Percentiles rank a stretch among this genome's conserved stretches.
Conservation (phyloP, 768 basidiomycete species). For the Hygrophorus pudorinus region DNA sequence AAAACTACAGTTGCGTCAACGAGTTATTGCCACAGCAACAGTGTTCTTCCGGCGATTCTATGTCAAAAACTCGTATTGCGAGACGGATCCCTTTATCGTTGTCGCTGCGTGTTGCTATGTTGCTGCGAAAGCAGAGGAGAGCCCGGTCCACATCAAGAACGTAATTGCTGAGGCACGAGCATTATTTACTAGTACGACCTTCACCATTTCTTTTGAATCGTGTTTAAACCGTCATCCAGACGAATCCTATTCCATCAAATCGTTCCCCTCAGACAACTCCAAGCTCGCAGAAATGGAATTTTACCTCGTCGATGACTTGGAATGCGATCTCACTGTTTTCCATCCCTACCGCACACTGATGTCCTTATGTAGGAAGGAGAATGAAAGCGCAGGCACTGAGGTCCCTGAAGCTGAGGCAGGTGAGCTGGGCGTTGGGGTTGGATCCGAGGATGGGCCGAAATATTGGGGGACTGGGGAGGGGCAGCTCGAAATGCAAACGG, state of each 20-base stretch:
- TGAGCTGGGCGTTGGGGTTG: conserved; percentile 39
- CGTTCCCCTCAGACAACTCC: conserved; percentile 81
- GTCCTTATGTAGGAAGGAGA: conserved; percentile 60
- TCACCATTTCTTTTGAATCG: neutral
- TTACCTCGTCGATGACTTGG: conserved; percentile 92
- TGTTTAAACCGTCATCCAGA: conserved; percentile 22
- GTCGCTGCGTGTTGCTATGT: conserved; percentile 92
- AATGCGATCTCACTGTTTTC: conserved; percentile 88
- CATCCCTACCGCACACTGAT: conserved; percentile 91
- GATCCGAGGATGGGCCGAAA: conserved; percentile 42
- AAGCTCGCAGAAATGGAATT: conserved; percentile 99
- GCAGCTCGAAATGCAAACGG: conserved; percentile 63
- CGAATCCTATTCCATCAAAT: conserved; percentile 62
- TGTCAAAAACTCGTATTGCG: conserved; percentile 89
- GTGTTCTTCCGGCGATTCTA: conserved; percentile 98
- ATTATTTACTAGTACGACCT: conserved; percentile 55
- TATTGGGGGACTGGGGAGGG: conserved; percentile 81
- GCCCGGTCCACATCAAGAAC: conserved; percentile 88
- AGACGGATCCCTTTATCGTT: conserved; percentile 91
- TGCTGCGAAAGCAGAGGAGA: conserved; percentile 95
- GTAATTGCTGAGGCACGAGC: conserved; percentile 75
- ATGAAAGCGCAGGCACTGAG: conserved; percentile 25
- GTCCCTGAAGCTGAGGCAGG: conserved; percentile 46
- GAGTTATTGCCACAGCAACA: conserved; percentile 88
- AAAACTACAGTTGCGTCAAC: conserved; percentile 73